Evolutionary conservation across 441 rosid genomes (phyloP).

Genomic region (Raphanus hybrid): DNA sequence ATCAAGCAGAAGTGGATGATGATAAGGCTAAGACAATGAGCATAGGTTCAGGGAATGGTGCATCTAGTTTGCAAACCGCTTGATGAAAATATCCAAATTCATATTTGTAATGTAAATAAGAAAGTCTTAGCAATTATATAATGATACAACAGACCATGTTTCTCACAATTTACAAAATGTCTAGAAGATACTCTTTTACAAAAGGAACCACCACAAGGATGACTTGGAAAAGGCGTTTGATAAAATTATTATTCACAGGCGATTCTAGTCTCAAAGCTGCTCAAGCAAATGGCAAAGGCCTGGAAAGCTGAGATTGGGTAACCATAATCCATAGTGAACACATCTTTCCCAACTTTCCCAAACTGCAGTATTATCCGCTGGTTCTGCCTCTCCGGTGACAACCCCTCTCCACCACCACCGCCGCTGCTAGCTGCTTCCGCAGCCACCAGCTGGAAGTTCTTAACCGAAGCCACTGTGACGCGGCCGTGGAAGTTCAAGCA

Average conservation of each 20-base stretch:
- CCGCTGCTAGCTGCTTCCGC: conserved; percentile 51
- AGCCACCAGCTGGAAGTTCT: conserved; percentile 55
- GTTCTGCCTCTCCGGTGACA: conserved; percentile 41
- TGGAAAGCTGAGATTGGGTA: conserved; percentile 78
- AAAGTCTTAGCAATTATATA: conserved; percentile 13
- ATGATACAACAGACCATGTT: background rate
- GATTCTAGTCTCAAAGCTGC: conserved; percentile 76
- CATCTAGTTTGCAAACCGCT: conserved; percentile 43
- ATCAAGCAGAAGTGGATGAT: conserved; percentile 48
- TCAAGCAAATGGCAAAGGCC: conserved; percentile 75
- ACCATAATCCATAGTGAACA: conserved; percentile 78
- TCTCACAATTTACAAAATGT: conserved; percentile 21
- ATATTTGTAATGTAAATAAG: conserved; percentile 19
- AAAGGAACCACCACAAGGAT: conserved; percentile 3
- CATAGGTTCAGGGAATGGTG: conserved; percentile 31
- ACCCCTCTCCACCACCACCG: conserved; percentile 43
- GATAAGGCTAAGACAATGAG: conserved; percentile 14
- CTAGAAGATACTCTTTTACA: conserved; percentile 13
- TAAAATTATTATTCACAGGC: conserved; percentile 64
- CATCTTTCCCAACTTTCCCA: conserved; percentile 76
- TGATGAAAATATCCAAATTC: conserved; percentile 16
- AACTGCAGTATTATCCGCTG: conserved; percentile 72
- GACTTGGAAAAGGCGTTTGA: background rate
- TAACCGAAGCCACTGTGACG: conserved; percentile 74
- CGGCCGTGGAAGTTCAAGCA: conserved; percentile 79